Base-by-base conservation (phyloP, 2,329 filamentous ascomycete species). In the Alternaria triticimaculans region DNA sequence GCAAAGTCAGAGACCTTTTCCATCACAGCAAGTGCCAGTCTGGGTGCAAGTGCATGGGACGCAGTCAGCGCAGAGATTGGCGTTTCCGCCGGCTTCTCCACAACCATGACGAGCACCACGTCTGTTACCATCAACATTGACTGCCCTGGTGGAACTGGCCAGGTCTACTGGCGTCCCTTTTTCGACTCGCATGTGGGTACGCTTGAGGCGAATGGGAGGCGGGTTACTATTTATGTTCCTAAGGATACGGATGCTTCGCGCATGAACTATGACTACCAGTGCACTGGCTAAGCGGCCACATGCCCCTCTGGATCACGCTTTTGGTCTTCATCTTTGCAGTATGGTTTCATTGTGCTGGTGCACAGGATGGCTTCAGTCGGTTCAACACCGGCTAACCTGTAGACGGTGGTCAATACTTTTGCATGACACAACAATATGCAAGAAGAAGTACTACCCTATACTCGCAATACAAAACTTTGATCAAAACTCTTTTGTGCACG, bases 261-360 rank as follows among this genome's bases (percentile, higher is more conserved):
- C 10, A 55, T 44, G 53, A 55, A 55, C 53, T 55, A 45, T 3
- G 53, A 45, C n/a, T 55, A 55, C 53, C 53, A 55, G 53, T 55
- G 53, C 53, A 43, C 53, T 55, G 53, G 53, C 14, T 55, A 30
- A 48, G 21, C 21, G 2, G 14, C 0, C 12, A 48, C 10, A 18
- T 5, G 7, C 1, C 1, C n/a, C 14, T 3, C 6, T 2, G 23
- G 12, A 26, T 18, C 6, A 11, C 23, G 23, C 0, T n/a, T 0
- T 7, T 48, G 21, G 23, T 11, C 1, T 2, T 14, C 5, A 1
- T 48, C 14, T 3, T n/a, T 15, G n/a, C 8, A 26, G 23, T 48
- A n/a, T 10, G 11, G 8, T 11, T 6, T 3, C 6, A 0, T 11
- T 18, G 8, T 18, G 9, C n/a, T 41, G 15, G n/a, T 0, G 14